phyloP scores from a whole-genome alignment of 805 yeast species.

The Candida succiphila region DNA sequence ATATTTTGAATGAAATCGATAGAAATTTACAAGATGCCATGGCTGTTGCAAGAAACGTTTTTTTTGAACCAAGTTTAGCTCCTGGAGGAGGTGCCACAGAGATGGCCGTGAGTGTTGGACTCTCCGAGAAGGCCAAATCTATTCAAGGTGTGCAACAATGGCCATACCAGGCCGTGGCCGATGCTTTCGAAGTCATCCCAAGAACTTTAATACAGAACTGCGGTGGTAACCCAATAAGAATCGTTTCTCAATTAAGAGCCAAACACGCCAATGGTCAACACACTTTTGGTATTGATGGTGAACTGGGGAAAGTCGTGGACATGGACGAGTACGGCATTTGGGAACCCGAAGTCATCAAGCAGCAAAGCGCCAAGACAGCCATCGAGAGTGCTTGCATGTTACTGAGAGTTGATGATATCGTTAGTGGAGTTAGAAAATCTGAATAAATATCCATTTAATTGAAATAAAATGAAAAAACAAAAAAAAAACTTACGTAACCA shows the following conservation, averaged over 20 bases:
- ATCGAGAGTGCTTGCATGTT: slow-evolving; percentile 93
- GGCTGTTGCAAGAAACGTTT: slow-evolving; percentile 93
- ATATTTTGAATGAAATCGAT: slow-evolving; percentile 90
- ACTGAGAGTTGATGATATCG: slow-evolving; percentile 95
- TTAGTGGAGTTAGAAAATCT: slow-evolving; percentile 61
- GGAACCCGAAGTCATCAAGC: slow-evolving; percentile 99
- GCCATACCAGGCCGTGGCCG: slow-evolving; percentile 99
- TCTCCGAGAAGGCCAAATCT: slow-evolving; percentile 83
- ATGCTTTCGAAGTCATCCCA: slow-evolving; percentile 97
- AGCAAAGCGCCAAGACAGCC: slow-evolving; percentile 95
- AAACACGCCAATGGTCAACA: slow-evolving; percentile 86
- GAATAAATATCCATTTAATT: slow-evolving; percentile 1
- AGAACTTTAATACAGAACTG: slow-evolving; percentile 95
- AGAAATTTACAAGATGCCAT: slow-evolving; percentile 97
- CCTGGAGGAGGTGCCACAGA: slow-evolving; percentile 99
- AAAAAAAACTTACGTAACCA: no score
- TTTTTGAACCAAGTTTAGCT: slow-evolving; percentile 86
- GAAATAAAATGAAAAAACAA: not conserved
- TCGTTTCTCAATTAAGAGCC: slow-evolving; percentile 85
- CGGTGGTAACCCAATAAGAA: slow-evolving; percentile 92
- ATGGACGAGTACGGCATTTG: slow-evolving; percentile 95
- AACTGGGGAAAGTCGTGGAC: slow-evolving; percentile 85
- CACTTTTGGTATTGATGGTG: slow-evolving; percentile 93
- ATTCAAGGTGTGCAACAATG: slow-evolving; percentile 95
- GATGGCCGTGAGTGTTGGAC: slow-evolving; percentile 89